Evolutionary conservation across 805 yeast species (phyloP), one percentile per base, ranked within the genome.

Genomic region (Kodamaea fukazawae): DNA sequence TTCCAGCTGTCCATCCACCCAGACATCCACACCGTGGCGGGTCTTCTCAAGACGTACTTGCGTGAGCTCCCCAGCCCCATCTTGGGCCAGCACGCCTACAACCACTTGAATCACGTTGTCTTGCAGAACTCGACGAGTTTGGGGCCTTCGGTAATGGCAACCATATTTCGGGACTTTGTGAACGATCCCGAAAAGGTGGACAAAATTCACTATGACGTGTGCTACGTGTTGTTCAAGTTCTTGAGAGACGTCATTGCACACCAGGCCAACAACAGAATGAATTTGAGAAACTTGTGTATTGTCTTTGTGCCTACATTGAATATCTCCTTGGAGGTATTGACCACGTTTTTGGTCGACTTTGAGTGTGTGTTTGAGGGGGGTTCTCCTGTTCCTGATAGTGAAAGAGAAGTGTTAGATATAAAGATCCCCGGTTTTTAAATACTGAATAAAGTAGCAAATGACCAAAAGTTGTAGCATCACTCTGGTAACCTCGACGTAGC

Each of bases 1-100:
- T 73, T 70, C 46, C 60, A 62, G 27, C 47, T 75, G 17, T 58
- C 60, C 0, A 58, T 71, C 26, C 61, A 57, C 28, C 80, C 81
- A 0, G 96, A 90, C 59, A 81, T 86, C 22, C 89, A 91, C 59
- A 84, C 96, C 0, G 83, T 87, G 6, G 83, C 96, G 2, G 96
- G 96, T 0, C 64, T 91, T 32, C 65, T 91, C 48, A 91, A 91
- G 57, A 71, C 90, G 12, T 91, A 83, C 61, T 66, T 91, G 41
- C 71, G 98, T 45, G 88, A 82, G 40, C 60, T 91, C 40, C 88
- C 95, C 2, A 71, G 76, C 14, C 76, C 78, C 22, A 70, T 88
- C n/a, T 63, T 88, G 28, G 81, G 91, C 0, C 73, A 70, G 17
- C 75, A 71, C n/a, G 44, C 60, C 2, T 59, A 61, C 36, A 49